These are phyloP conservation scores for Fusarium protoensiforme DNA, from an alignment of 2,329 filamentous ascomycete genomes.

Conservation along the genomic window DNA sequence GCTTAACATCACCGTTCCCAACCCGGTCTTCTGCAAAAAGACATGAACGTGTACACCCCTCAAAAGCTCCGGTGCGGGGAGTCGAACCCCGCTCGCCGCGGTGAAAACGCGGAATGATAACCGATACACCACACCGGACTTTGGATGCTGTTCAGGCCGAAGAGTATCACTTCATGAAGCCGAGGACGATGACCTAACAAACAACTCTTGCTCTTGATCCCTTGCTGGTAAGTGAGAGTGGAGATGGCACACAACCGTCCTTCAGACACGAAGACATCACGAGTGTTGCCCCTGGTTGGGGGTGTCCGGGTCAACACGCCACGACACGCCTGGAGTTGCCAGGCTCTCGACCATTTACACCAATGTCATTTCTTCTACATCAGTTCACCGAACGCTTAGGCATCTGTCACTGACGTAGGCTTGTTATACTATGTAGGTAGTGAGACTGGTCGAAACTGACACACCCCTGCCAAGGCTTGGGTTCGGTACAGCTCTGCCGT, in stretches of 20 bases:
- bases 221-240: background rate
- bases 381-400: background rate
- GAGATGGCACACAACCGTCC: background rate
- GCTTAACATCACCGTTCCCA: background rate
- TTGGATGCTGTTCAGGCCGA: background rate
- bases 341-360: background rate
- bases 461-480: background rate
- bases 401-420: background rate
- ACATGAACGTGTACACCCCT: background rate
- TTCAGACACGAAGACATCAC: background rate
- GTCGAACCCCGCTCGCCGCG: constrained; percentile 4
- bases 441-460: background rate
- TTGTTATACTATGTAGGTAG: background rate
- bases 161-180: background rate
- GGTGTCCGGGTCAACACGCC: background rate
- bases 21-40: background rate
- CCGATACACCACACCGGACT: constrained; percentile 3
- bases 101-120: constrained; percentile 6
- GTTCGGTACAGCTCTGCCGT: background rate
- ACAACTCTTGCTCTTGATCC: background rate
- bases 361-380: background rate
- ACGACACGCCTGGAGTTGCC: background rate
- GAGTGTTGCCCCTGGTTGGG: background rate
- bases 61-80: constrained; percentile 1
- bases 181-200: background rate